Evolutionary conservation across 306 rosid species (phyloP), one percentile per base, ranked within the genome.

Genomic region (Pterocarpus santalinus): DNA sequence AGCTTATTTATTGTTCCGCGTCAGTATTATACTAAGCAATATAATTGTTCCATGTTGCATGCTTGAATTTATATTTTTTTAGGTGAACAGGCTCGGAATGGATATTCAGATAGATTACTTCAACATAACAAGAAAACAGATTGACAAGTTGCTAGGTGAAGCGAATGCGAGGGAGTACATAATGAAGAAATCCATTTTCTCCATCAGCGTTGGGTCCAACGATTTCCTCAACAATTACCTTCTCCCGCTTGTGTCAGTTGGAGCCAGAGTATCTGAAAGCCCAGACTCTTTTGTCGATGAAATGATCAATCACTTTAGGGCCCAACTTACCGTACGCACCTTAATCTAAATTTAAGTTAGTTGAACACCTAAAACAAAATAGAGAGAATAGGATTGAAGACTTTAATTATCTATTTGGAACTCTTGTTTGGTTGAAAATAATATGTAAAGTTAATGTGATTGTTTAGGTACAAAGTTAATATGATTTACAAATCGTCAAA

Each of bases 171-270:
- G 69, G 68, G 93, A 87, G 2, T 81, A 81, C 80, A 53, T 94
- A 11, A 76, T 56, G 75, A 87, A 90, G 56, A 86, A 71, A 46
- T 94, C 98, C 7, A 69, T 94, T 1, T 90, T 91, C 72, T 89
- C 98, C 13, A 0, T 94, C 76, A 83, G 89, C 7, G 65, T 91
- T 43, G 98, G 98, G 65, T 62, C 97, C 66, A 93, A 93, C 56
- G 98, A 93, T 85, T 91, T 93, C 58, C 81, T 93, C 51, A 93
- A 93, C 85, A 93, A 93, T 35, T 93, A 91, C 81, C 88, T 93
- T 32, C 88, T 93, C 35, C 98, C 98, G 0, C 75, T 93, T 9
- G 80, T 91, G 75, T 90, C 94, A 64, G 32, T 89, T 5, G 91
- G 97, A 65, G 90, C 87, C 1, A 84, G 98, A 77, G 43, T 83